Conservation (phyloP, 805 yeast genomes). For the Metschnikowia chrysomelidarum region DNA sequence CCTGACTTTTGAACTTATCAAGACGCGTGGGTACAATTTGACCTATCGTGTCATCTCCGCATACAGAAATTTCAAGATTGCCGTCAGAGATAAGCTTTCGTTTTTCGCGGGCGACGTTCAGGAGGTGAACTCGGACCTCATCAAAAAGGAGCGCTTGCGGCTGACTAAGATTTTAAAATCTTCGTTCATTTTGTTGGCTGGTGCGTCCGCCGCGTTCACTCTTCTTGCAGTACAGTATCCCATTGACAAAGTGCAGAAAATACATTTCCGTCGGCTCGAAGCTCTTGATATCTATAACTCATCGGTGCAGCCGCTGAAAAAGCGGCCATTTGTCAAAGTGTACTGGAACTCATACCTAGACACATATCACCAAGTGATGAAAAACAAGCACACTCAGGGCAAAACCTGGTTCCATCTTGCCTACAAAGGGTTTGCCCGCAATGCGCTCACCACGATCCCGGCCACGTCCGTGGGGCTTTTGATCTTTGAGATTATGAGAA, state of each 20-base stretch:
- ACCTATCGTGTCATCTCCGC: conserved; percentile 46
- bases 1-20: conserved; percentile 73
- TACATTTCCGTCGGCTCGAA: conserved; percentile 77
- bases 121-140: conserved; percentile 17
- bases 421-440: conserved; percentile 74
- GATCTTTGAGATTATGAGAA: conserved; percentile 79
- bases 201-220: conserved; percentile 80
- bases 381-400: conserved; percentile 53
- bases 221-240: conserved; percentile 83
- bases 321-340: conserved; percentile 42
- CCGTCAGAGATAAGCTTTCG: conserved; percentile 21
- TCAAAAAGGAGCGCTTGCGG: conserved; percentile 31
- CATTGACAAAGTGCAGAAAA: conserved; percentile 69
- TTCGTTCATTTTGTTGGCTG: conserved; percentile 73
- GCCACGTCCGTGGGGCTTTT: conserved; percentile 85
- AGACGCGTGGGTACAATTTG: conserved; percentile 59
- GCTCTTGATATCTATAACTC: conserved; percentile 66
- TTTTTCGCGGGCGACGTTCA: conserved; percentile 12
- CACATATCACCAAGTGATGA: conserved; percentile 60
- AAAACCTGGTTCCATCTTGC: conserved; percentile 62
- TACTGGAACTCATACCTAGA: conserved; percentile 77
- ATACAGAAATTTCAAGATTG: conserved; percentile 40
- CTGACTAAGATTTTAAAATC: conserved; percentile 58
- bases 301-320: conserved; percentile 13
- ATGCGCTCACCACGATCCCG: conserved; percentile 76